Conservation (phyloP, 345 rosid species). For the Erucastrum elatum region DNA sequence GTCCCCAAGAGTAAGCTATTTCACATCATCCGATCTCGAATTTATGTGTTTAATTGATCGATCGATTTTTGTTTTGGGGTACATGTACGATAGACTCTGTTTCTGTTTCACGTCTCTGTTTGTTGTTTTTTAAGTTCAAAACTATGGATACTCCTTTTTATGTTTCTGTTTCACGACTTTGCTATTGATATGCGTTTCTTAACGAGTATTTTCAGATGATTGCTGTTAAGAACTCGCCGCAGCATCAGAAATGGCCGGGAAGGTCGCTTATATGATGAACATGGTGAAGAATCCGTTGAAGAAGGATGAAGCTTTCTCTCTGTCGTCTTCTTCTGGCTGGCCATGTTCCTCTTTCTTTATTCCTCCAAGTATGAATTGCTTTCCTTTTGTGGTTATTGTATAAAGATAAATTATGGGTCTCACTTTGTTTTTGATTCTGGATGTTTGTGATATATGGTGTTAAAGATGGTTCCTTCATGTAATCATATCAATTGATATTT, state of each 20-base stretch:
- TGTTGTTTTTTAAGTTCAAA: no score
- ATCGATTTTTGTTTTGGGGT: no score
- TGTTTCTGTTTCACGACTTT: no score
- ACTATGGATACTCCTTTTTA: no score
- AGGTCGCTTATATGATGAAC: constrained; percentile 33
- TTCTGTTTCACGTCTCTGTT: no score
- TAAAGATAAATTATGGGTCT: background rate
- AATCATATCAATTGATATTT: no score
- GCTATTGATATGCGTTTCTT: no score
- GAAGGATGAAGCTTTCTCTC: constrained; percentile 43
- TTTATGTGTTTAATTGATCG: no score
- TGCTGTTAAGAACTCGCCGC: constrained; percentile 42
- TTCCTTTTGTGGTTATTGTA: background rate
- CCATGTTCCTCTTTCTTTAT: constrained; percentile 47
- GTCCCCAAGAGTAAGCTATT: no score
- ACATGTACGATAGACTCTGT: no score
- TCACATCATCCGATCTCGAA: no score
- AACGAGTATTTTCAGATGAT: constrained; percentile 44
- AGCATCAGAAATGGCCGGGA: constrained; percentile 17
- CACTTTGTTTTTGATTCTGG: background rate
- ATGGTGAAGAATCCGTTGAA: constrained; percentile 36
- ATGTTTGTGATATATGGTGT: background rate
- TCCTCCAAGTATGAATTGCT: constrained; percentile 25
- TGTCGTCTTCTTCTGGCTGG: constrained; percentile 45
- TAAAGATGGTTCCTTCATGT: background rate